These are phyloP conservation scores for Botrytis porri DNA, from an alignment of 2,329 filamentous ascomycete species.

Conservation along the genomic window DNA sequence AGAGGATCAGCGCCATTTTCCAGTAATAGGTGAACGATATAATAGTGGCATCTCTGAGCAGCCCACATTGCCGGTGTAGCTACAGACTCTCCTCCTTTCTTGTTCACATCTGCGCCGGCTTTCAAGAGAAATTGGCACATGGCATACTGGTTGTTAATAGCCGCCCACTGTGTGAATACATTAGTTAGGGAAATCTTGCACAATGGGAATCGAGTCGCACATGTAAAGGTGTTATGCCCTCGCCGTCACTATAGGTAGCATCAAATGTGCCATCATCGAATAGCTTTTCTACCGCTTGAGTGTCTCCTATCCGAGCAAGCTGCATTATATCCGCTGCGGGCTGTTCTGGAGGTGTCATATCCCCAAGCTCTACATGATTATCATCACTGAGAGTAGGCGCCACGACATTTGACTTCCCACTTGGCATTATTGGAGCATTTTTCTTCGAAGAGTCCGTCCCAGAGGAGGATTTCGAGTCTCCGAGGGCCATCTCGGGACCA, in stretches of 20 bases:
- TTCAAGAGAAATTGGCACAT: slow-evolving; percentile 95
- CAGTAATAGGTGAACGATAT: slow-evolving; percentile 88
- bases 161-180: slow-evolving; percentile 72
- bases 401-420: slow-evolving; percentile 52
- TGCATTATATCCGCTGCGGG: slow-evolving; percentile 78
- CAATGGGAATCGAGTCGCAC: slow-evolving; percentile 50
- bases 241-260: slow-evolving; percentile 79
- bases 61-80: slow-evolving; percentile 97
- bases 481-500: slow-evolving; percentile 31
- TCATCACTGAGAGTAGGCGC: slow-evolving; percentile 52
- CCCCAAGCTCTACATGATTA: slow-evolving; percentile 38
- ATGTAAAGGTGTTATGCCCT: slow-evolving; percentile 94
- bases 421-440: slow-evolving; percentile 49
- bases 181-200: slow-evolving; percentile 4
- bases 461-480: slow-evolving; percentile 26
- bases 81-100: slow-evolving; percentile 90
- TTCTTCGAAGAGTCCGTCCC: slow-evolving; percentile 26
- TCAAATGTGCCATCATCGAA: slow-evolving; percentile 81
- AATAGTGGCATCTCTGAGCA: slow-evolving; percentile 93
- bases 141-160: slow-evolving; percentile 97
- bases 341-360: slow-evolving; percentile 32
- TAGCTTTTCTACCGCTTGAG: slow-evolving; percentile 81
- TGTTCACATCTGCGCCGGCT: slow-evolving; percentile 77
- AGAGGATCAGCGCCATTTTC: slow-evolving; percentile 90
- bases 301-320: slow-evolving; percentile 82